A percentile compares a stretch with the other conserved stretches of the same genome.
These are phyloP conservation scores for Tetrapisispora phaffii DNA, from an alignment of 805 yeast genomes.

Conservation along the genomic window DNA sequence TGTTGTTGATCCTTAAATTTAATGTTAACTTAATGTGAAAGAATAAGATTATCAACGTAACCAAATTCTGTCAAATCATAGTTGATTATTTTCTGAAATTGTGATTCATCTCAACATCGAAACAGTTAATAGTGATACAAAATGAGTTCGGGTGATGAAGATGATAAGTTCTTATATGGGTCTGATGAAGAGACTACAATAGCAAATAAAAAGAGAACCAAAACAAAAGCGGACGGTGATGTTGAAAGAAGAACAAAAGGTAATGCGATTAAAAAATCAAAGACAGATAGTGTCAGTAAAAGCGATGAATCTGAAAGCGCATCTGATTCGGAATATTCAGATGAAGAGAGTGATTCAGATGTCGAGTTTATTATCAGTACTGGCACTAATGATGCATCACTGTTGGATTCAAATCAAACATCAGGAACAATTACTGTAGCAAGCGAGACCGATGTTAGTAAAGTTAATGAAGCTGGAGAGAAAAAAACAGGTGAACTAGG, in stretches of 20 bases:
- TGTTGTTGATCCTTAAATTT: too few relatives aligned
- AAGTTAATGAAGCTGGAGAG: constrained; percentile 1
- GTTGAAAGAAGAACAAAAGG: background rate
- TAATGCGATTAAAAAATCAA: constrained; percentile 7
- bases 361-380: constrained; percentile 73
- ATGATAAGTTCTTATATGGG: constrained; percentile 29
- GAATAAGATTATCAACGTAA: background rate
- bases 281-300: constrained; percentile 4
- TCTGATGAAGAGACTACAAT: constrained; percentile 22
- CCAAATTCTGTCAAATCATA: too few relatives aligned
- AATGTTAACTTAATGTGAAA: too few relatives aligned
- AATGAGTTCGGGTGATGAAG: constrained; percentile 28
- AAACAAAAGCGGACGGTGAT: constrained; percentile 2
- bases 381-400: constrained; percentile 22
- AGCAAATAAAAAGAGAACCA: constrained; percentile 2
- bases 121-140: background rate
- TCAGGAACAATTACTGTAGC: constrained; percentile 12
- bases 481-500: constrained; percentile 1
- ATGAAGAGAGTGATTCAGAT: constrained; percentile 48
- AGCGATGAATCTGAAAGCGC: constrained; percentile 38
- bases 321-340: constrained; percentile 32
- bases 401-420: constrained; percentile 17
- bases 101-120: too few relatives aligned
- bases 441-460: constrained; percentile 8
- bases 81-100: too few relatives aligned